Evolutionary conservation across 306 rosid species (phyloP), one percentile per base, ranked within the genome.

Genomic region (Prosopis cineraria): DNA sequence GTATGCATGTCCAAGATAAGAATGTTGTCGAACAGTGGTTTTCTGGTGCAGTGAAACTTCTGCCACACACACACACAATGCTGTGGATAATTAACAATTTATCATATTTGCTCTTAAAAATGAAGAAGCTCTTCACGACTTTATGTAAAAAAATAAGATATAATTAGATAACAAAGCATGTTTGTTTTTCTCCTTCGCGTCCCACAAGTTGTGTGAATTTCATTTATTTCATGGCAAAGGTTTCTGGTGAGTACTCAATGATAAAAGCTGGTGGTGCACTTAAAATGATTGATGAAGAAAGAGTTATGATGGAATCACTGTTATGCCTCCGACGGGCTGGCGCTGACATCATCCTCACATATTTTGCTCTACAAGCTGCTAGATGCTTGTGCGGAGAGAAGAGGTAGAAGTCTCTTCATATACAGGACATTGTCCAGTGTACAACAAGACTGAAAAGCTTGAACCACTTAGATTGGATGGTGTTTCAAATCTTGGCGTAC

Each of bases 221-320:
- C 45, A 52, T 56, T 79, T 72, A 30, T 41, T 52, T 73, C 16
- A 30, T 69, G 60, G 27, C 47, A 68, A 43, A 96, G 99, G 99
- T 96, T 65, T 96, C 99, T 27, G 99, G 99, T n/a, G 98, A 93
- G 78, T 96, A 93, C 70, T 90, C 99, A 3, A 96, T 93, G 97
- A 93, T 93, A 76, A 93, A 96, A 83, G 99, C 97, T 9, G 97
- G 91, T 2, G 97, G 91, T 33, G 89, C 89, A 24, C 93, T 91
- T 2, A 90, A 91, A 81, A 93, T 91, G 99, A 91, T 93, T 31
- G 99, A 93, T 1, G 99, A 96, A 83, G 93, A 96, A 70, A 88
- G 80, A 77, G 99, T 96, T 52, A 93, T 96, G 99, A 71, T 96
- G 93, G 99, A 95, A 71, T 95, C 99, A 4, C 77, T 95, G 25